Percentiles rank a stretch among this genome's conserved stretches.
phyloP scores from a whole-genome alignment of 2,329 filamentous ascomycete species.

The Grosmannia serpens region DNA sequence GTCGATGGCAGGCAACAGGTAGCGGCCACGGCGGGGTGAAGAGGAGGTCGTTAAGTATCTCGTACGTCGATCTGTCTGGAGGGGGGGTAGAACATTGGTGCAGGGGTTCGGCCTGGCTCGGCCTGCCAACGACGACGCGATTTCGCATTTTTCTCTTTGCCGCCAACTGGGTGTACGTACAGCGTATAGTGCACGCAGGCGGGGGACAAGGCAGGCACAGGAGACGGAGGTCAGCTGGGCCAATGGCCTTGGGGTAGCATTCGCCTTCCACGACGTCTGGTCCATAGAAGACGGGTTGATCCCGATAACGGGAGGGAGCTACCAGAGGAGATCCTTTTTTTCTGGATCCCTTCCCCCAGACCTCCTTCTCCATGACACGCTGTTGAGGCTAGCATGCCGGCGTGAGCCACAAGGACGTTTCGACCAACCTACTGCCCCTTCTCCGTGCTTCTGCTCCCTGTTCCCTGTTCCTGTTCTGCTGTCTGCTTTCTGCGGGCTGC shows the following conservation, averaged over 20 bases:
- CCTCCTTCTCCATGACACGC: not conserved
- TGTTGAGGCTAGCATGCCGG: not conserved
- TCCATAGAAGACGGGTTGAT: constrained; percentile 7
- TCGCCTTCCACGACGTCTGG: not conserved
- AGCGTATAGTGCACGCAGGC: not conserved
- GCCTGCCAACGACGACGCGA: not conserved
- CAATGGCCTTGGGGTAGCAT: constrained; percentile 5
- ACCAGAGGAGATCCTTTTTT: constrained; percentile 4
- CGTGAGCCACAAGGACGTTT: constrained; percentile 19
- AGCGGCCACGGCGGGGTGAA: not conserved
- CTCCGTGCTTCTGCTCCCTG: constrained; percentile 8
- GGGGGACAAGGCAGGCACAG: not conserved
- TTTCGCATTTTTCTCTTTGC: not conserved
- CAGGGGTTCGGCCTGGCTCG: not conserved
- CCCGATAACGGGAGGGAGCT: constrained; percentile 9
- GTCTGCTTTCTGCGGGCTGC: too few relatives aligned
- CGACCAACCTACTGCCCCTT: constrained; percentile 18
- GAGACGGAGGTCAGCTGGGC: not conserved
- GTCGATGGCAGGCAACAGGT: not conserved
- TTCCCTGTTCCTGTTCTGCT: constrained; percentile 11
- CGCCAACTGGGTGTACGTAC: not conserved
- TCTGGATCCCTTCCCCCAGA: not conserved
- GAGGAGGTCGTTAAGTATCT: constrained; percentile 1
- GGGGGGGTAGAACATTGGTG: not conserved
- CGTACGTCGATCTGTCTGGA: not conserved